Evolutionary conservation across 2,329 filamentous ascomycete species (phyloP).

Genomic region (Mariannaea elegans): DNA sequence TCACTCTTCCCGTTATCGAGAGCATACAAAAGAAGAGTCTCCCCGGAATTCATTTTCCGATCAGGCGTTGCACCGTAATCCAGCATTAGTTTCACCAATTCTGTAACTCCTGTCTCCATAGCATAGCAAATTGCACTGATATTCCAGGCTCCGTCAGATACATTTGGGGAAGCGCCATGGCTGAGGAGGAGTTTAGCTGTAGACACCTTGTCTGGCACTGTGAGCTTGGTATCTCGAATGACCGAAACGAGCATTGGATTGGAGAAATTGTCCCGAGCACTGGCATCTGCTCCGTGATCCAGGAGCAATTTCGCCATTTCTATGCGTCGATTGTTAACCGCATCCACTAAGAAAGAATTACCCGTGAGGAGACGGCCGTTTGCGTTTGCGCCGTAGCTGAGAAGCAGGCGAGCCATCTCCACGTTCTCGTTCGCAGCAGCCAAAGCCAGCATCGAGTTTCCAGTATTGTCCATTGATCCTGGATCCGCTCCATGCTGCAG

Average conservation of each 20-base stretch:
- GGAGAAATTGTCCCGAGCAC: conserved; percentile 43
- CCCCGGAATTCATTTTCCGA: conserved; percentile 40
- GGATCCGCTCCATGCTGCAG: conserved; percentile 48
- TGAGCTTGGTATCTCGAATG: conserved; percentile 39
- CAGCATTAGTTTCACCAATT: conserved; percentile 42
- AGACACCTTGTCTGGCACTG: conserved; percentile 37
- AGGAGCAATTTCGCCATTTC: conserved; percentile 45
- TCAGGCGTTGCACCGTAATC: conserved; percentile 40
- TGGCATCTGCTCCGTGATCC: conserved; percentile 45
- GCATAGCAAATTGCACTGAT: conserved; percentile 36
- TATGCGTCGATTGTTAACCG: conserved; percentile 44
- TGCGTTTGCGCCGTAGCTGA: conserved; percentile 46
- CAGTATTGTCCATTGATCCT: conserved; percentile 41
- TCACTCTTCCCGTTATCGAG: conserved; percentile 38
- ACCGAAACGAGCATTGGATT: conserved; percentile 45
- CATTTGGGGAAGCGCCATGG: conserved; percentile 45
- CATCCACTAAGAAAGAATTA: conserved; percentile 44
- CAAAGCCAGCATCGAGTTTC: conserved; percentile 42
- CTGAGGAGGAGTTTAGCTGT: conserved; percentile 44
- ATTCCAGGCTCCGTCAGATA: conserved; percentile 34
- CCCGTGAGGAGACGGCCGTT: conserved; percentile 43
- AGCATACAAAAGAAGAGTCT: conserved; percentile 44
- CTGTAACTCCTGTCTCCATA: conserved; percentile 36
- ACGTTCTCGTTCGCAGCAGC: conserved; percentile 39
- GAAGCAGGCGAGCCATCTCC: conserved; percentile 46